Evolutionary conservation across 208 protist genomes (phyloP).

Genomic region (Entamoeba dispar): DNA sequence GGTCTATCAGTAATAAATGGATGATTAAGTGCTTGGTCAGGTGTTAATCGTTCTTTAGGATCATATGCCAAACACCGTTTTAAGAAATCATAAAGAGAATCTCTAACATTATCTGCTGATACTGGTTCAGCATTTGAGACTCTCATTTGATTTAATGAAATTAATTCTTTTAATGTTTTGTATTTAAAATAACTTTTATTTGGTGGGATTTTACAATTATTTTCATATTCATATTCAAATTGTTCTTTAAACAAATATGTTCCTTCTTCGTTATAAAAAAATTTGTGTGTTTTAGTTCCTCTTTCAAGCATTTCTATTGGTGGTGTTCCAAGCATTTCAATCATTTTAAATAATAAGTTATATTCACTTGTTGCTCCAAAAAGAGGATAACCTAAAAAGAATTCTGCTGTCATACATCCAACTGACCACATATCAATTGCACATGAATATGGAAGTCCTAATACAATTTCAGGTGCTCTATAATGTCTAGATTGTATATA

Average conservation of each 20-base stretch:
- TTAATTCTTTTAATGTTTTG: background rate
- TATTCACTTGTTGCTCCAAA: slow-evolving; percentile 70
- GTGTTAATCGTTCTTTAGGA: background rate
- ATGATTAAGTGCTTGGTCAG: background rate
- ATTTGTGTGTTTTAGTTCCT: background rate
- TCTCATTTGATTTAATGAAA: background rate
- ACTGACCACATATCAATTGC: slow-evolving; percentile 92
- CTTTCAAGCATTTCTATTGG: background rate
- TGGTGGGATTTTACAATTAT: background rate
- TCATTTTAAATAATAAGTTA: background rate
- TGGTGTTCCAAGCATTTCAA: background rate
- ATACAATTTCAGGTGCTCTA: slow-evolving; percentile 68
- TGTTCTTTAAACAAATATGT: background rate
- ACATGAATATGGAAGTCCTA: slow-evolving; percentile 62
- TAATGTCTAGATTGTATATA: slow-evolving; percentile 77
- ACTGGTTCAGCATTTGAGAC: background rate
- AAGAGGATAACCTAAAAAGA: slow-evolving; percentile 53
- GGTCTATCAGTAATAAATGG: background rate
- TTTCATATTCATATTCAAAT: background rate
- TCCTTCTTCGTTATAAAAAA: background rate
- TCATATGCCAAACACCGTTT: background rate
- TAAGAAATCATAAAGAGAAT: background rate
- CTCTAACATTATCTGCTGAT: background rate
- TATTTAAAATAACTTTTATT: background rate
- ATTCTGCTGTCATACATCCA: slow-evolving; percentile 84